Evolutionary conservation across 2,329 filamentous ascomycete genomes (phyloP).

Genomic region (Fusarium multiceps): DNA sequence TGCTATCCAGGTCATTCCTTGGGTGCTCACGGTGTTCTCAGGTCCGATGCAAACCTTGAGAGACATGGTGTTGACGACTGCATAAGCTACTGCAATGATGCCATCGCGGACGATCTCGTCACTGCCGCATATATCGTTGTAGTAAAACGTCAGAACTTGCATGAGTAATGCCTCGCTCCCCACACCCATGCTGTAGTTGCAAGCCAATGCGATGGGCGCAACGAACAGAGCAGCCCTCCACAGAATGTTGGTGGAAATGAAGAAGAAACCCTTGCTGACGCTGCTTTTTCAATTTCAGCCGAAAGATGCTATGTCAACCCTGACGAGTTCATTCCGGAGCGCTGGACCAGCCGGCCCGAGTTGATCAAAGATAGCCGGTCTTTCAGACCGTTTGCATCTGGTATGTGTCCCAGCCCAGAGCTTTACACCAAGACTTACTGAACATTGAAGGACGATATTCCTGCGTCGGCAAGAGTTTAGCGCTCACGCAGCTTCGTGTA

Average conservation of each 20-base stretch:
- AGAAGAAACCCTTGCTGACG: no score
- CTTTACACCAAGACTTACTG: fast-evolving
- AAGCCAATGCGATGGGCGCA: not conserved
- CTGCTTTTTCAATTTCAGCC: not conserved
- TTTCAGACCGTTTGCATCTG: fast-evolving
- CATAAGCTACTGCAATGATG: not conserved
- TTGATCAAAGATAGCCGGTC: not conserved
- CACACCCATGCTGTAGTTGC: not conserved
- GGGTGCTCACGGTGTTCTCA: not conserved
- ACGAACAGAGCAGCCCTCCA: not conserved
- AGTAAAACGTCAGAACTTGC: not conserved
- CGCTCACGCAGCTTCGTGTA: not conserved
- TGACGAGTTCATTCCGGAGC: not conserved
- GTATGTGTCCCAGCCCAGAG: not conserved
- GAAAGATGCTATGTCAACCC: not conserved
- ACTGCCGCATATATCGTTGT: not conserved
- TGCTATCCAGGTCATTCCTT: not conserved
- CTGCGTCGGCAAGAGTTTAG: fast-evolving
- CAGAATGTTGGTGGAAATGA: no score
- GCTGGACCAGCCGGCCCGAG: not conserved
- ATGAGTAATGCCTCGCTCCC: not conserved
- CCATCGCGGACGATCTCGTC: not conserved
- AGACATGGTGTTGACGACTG: not conserved
- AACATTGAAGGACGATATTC: not conserved
- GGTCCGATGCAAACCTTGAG: not conserved